Conservation (phyloP, 768 basidiomycete species). For the Porphyrellus cyaneotinctus region DNA sequence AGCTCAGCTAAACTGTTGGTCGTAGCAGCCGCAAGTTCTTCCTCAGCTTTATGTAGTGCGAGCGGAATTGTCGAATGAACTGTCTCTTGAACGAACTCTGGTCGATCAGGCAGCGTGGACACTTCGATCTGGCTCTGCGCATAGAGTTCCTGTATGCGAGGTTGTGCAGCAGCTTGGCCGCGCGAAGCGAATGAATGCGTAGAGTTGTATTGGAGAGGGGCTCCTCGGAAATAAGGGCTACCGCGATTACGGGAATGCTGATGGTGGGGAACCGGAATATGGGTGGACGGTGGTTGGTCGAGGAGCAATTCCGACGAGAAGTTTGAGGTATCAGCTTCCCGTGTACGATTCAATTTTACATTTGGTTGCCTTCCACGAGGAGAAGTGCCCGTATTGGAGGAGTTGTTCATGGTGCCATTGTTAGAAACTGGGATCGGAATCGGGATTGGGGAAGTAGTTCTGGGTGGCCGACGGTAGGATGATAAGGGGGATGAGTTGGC, state of each 20-base stretch:
- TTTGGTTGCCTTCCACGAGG: constrained; percentile 33
- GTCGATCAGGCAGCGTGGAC: constrained; percentile 28
- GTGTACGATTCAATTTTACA: constrained; percentile 26
- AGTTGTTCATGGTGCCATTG: constrained; percentile 35
- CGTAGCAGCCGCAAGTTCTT: constrained; percentile 18
- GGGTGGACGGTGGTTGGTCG: constrained; percentile 42
- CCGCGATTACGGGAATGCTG: constrained; percentile 31
- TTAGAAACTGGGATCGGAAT: constrained; percentile 40
- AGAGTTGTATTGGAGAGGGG: constrained; percentile 39
- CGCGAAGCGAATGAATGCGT: constrained; percentile 39
- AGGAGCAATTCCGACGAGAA: constrained; percentile 38
- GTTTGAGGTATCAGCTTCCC: constrained; percentile 28
- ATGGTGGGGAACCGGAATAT: constrained; percentile 35
- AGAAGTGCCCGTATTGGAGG: constrained; percentile 34
- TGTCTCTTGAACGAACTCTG: constrained; percentile 50
- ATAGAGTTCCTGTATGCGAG: constrained; percentile 47
- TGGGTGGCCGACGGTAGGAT: constrained; percentile 36
- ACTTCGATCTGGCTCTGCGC: constrained; percentile 32
- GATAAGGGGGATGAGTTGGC: constrained; percentile 41
- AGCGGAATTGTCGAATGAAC: constrained; percentile 63
- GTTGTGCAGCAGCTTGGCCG: constrained; percentile 33
- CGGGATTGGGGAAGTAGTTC: constrained; percentile 47
- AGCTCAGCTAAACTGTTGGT: constrained; percentile 14
- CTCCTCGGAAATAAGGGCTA: constrained; percentile 34
- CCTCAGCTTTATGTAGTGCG: constrained; percentile 39